These are phyloP conservation scores for Aspergillus sp. DNA, from an alignment of 2,329 filamentous ascomycete species.

Conservation along the genomic window DNA sequence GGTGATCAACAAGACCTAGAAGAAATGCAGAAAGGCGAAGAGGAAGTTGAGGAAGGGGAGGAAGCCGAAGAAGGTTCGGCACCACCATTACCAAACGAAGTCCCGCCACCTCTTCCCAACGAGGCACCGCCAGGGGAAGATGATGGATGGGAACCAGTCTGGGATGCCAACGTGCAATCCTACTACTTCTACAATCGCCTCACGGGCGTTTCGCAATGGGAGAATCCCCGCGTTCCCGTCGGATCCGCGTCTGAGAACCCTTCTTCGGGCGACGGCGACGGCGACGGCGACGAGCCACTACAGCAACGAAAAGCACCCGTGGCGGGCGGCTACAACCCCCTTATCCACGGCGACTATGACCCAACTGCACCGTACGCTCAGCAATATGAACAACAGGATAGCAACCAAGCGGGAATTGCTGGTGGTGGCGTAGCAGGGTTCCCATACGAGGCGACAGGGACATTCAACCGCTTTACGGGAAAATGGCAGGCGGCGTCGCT, in stretches of 20 bases:
- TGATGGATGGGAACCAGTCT: constrained; percentile 73
- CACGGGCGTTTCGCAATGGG: constrained; percentile 69
- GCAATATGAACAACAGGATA: constrained; percentile 35
- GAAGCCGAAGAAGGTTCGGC: constrained; percentile 22
- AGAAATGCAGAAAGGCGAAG: constrained; percentile 37
- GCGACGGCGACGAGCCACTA: constrained; percentile 11
- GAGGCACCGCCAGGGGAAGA: constrained; percentile 47
- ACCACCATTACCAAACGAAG: constrained; percentile 35
- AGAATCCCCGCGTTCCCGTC: constrained; percentile 68
- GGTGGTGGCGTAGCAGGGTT: constrained; percentile 20
- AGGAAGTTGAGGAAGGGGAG: constrained; percentile 18
- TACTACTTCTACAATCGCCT: constrained; percentile 84
- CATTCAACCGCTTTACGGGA: constrained; percentile 90
- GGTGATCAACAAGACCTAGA: constrained; percentile 2
- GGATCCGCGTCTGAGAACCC: constrained; percentile 19
- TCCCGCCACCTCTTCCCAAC: constrained; percentile 44
- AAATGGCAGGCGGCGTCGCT: constrained; percentile 63
- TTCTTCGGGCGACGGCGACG: constrained; percentile 26
- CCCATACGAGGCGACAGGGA: constrained; percentile 58
- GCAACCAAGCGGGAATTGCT: constrained; percentile 28
- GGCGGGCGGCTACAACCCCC: constrained; percentile 78
- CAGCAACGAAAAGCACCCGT: constrained; percentile 37
- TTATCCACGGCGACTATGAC: constrained; percentile 94
- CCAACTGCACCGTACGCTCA: constrained; percentile 90
- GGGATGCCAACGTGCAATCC: constrained; percentile 59